These are phyloP conservation scores for Linum usitatissimum DNA, from an alignment of 345 rosid genomes.

Conservation along the genomic window DNA sequence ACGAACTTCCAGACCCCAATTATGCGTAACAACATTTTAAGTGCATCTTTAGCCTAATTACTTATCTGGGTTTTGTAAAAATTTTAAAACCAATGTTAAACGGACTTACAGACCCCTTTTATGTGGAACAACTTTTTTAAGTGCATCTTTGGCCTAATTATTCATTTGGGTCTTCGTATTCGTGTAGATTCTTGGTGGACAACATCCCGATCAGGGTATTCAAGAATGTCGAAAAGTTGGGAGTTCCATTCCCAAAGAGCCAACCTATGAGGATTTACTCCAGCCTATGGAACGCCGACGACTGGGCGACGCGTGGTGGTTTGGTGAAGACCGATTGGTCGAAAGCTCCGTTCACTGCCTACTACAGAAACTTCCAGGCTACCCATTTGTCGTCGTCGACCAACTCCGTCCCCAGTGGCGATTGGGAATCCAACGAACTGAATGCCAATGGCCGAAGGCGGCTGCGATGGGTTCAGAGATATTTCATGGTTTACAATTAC, in stretches of 20 bases:
- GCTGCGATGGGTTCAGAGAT: conserved; percentile 1
- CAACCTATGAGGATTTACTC: conserved; percentile 2
- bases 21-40: no score
- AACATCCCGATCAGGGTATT: neutral
- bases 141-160: no score
- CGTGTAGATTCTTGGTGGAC: neutral
- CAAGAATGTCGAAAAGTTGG: neutral
- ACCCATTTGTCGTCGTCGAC: neutral
- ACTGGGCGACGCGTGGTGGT: neutral
- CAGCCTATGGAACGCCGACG: neutral
- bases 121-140: no score
- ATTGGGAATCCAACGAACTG: neutral
- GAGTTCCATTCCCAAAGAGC: conserved; percentile 1
- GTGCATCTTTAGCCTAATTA: no score
- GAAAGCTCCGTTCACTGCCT: conserved; percentile 2
- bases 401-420: neutral
- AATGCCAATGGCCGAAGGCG: neutral
- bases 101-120: no score
- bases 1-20: no score
- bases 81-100: no score
- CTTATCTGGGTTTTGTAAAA: no score
- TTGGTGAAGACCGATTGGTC: conserved; percentile 2
- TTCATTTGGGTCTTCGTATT: no score
- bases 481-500: conserved; percentile 3
- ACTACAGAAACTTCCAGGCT: neutral